Conservation (phyloP, 768 basidiomycete genomes). For the Coprinopsis cinerea region DNA sequence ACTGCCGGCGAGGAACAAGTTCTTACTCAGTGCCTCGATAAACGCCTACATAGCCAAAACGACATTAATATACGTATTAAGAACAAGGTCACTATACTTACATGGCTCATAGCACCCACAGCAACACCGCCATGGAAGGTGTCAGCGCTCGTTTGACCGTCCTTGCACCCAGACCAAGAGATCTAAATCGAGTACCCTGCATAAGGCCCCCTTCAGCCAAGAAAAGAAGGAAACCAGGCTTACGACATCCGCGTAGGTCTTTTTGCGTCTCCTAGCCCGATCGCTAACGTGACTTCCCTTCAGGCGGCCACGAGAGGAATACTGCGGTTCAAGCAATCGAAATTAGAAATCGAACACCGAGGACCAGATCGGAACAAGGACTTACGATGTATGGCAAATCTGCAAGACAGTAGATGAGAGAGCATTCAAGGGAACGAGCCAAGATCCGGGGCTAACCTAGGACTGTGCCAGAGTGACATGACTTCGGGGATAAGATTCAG, state of each 20-base stretch:
- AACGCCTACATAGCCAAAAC: constrained; percentile 44
- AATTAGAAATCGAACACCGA: background rate
- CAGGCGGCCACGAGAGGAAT: constrained; percentile 52
- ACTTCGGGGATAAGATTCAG: constrained; percentile 22
- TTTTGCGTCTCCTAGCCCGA: constrained; percentile 33
- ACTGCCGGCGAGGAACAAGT: background rate
- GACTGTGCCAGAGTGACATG: constrained; percentile 51
- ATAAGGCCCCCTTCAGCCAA: background rate
- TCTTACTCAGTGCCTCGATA: constrained; percentile 40
- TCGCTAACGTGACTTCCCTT: constrained; percentile 37
- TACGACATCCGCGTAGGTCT: constrained; percentile 67
- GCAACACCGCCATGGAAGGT: constrained; percentile 58
- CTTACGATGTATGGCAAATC: constrained; percentile 48
- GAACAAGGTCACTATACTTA: constrained; percentile 28
- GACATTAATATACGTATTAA: background rate
- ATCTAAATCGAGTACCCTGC: constrained; percentile 34
- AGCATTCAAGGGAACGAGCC: background rate
- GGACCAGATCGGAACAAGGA: background rate
- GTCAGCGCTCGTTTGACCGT: constrained; percentile 69
- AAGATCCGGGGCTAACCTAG: constrained; percentile 32
- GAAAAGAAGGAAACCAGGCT: constrained; percentile 13
- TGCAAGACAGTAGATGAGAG: constrained; percentile 13
- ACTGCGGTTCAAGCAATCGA: constrained; percentile 27
- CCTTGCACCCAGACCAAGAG: constrained; percentile 67
- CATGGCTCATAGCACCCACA: constrained; percentile 78